Evolutionary conservation across 202 grass and related monocot species (phyloP).

Genomic region (Digitaria exilis): DNA sequence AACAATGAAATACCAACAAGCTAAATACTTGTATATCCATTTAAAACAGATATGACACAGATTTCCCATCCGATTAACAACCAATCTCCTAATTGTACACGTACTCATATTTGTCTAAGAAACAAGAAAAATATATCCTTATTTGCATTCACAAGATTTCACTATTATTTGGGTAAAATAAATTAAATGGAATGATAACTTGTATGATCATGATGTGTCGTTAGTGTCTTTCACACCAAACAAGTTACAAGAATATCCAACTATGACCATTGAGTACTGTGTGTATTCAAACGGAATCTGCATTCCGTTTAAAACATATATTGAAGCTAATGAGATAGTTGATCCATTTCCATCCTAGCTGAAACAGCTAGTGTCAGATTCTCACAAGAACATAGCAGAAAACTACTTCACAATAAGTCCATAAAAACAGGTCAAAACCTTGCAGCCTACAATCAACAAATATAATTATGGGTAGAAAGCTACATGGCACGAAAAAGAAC

Average conservation of each 20-base stretch:
- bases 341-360: not conserved
- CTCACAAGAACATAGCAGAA: not conserved
- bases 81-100: not conserved
- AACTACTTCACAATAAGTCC: not conserved
- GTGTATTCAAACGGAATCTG: not conserved
- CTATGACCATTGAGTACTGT: not conserved
- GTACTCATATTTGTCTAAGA: not conserved
- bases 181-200: not conserved
- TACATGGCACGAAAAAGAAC: not conserved
- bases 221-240: not conserved
- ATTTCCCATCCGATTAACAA: not conserved
- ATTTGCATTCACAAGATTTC: not conserved
- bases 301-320: too few species aligned
- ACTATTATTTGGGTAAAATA: not conserved
- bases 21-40: not conserved
- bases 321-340: not conserved
- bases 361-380: not conserved
- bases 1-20: not conserved
- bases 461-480: not conserved
- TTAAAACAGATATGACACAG: not conserved
- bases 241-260: not conserved
- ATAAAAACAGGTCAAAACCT: not conserved
- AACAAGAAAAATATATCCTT: not conserved
- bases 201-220: not conserved
- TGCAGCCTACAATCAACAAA: not conserved